Evolutionary conservation across 495 filamentous ascomycete species (phyloP), one percentile per base, ranked within the genome.

Genomic region (Podospora sp.): DNA sequence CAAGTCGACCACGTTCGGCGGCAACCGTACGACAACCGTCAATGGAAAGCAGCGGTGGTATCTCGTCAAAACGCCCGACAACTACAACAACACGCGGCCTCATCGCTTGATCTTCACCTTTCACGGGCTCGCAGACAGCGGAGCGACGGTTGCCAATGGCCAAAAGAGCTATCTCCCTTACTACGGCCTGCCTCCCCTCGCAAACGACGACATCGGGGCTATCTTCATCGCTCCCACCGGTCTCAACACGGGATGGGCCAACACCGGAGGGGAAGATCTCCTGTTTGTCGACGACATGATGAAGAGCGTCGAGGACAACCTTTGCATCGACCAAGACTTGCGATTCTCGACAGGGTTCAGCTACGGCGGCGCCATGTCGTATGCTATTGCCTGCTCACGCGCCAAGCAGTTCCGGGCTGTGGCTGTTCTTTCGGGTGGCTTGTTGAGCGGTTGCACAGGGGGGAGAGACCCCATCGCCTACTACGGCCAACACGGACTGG

Each of bases 301-400:
- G 24, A 58, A 73, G 33, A 60, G 69, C 14, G 55, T 80, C 16
- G 75, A 80, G 25, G 65, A 57, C 25, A 78, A 77, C 36, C 77
- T 82, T 52, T 83, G 81, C 67, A 66, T 82, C 11, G 73, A 83
- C 65, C 55, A 73, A 62, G 72, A 68, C 46, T 71, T 76, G 46
- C 69, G 77, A 50, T 83, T 78, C 72, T 72, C 79, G 1, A 79
- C 75, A 16, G 81, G 81, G 33, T 83, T 79, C 71, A 80, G 77
- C 67, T 83, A 79, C 66, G 81, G 81, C 22, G 81, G 71, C 36
- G 75, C 56, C 24, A 59, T 59, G 56, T 59, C 56, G 56, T 59
- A 29, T 16, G 27, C 26, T 1, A 27, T 83, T 36, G 80, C 81
- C 12, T 83, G 81, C 58, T 68, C 78, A 8, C 73, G 73, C 0